Base-by-base conservation (phyloP, 805 yeast genomes). In the Schwanniomyces occidentalis region DNA sequence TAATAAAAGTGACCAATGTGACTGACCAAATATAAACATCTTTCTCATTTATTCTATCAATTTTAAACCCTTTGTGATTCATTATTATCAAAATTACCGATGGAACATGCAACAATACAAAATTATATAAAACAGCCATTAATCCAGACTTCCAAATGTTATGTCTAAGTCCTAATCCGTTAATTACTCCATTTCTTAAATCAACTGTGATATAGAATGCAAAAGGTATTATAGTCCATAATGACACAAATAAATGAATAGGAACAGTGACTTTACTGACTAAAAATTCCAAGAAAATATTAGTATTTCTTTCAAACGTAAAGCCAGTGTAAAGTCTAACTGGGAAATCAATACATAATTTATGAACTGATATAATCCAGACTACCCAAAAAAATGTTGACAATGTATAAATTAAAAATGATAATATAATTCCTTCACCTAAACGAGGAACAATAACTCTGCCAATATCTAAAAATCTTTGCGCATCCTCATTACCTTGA, bases 321-420 rank as follows among this genome's bases (percentile, higher is more conserved):
- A 10, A 5, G 5, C 32, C 31, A 5, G 37, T 23, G 15, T 28
- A 38, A 6, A 38, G 24, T 16, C 44, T 37, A 9, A 41, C 26
- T 5, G 61, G 59, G 6, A 49, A 28, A 26, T 54, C 58, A 18
- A 57, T 40, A 21, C 46, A 51, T 16, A 47, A 30, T 9, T 36
- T 41, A 32, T 56, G 62, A 5, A 52, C 46, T 16, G 44, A 27
- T 8, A 41, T 17, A 8, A 44, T 32, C 61, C 61, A 56, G 2
- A 35, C 8, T 3, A 41, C 16, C 55, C 58, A 51, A 9, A 44
- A 34, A 9, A 42, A 18, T 24, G 33, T 16, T 10, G 33, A 21
- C n/a, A 30, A 26, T n/a, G 28, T 18, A 18, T 26, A 36, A 8
- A 31, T 10, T 10, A 30, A 5, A 8, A 36, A 16, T 10, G 28